phyloP scores from a whole-genome alignment of 331 rosid species.

The Phaseolus coccineus region DNA sequence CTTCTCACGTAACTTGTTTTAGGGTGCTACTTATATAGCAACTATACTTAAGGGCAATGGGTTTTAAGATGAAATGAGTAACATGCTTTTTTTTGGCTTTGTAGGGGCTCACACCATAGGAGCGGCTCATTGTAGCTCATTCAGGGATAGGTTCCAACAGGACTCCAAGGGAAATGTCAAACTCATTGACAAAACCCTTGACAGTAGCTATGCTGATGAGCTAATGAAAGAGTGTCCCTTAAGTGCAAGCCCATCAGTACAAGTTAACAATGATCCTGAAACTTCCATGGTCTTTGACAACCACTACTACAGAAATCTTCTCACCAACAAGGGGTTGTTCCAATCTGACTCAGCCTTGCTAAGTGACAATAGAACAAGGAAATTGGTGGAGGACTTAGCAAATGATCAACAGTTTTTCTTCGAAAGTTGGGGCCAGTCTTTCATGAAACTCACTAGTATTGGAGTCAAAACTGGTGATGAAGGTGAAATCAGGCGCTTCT shows the following conservation, averaged over 20 bases:
- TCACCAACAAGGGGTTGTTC: conserved; percentile 62
- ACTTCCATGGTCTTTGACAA: conserved; percentile 65
- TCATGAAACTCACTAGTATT: conserved; percentile 64
- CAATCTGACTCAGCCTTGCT: conserved; percentile 71
- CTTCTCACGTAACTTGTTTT: too few species aligned
- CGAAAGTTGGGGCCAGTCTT: conserved; percentile 62
- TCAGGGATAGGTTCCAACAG: conserved; percentile 59
- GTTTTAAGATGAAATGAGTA: too few species aligned
- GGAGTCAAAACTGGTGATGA: conserved; percentile 65
- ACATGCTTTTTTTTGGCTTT: neutral
- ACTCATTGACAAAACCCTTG: conserved; percentile 63
- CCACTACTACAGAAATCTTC: conserved; percentile 64
- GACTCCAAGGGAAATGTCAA: conserved; percentile 57
- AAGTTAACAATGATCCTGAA: conserved; percentile 66
- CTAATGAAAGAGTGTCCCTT: conserved; percentile 58
- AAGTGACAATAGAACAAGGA: conserved; percentile 56
- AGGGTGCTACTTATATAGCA: too few species aligned
- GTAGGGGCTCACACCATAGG: conserved; percentile 84
- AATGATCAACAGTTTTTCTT: conserved; percentile 62
- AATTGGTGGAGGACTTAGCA: conserved; percentile 56
- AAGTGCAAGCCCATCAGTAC: conserved; percentile 43
- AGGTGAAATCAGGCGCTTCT: conserved; percentile 60
- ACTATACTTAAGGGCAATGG: too few species aligned
- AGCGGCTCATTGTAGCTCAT: conserved; percentile 69
- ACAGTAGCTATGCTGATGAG: conserved; percentile 60